phyloP scores from a whole-genome alignment of 2,329 filamentous ascomycete genomes.

The Sclerotinia spermophila region DNA sequence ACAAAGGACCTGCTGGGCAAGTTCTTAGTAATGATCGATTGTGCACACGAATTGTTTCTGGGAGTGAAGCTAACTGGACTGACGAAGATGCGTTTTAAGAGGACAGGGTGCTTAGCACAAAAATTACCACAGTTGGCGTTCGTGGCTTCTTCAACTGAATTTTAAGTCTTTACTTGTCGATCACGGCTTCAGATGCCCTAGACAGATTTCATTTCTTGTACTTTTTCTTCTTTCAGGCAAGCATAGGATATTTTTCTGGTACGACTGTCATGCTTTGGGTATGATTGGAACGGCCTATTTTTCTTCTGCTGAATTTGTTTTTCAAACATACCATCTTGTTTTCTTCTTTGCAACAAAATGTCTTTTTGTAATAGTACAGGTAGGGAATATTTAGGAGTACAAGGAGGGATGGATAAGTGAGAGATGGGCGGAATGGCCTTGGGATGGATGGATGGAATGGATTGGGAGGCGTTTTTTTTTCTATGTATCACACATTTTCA shows the following conservation, averaged over 20 bases:
- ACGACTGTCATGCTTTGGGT: slow-evolving; percentile 7
- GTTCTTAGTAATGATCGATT: slow-evolving; percentile 51
- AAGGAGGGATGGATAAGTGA: slow-evolving; percentile 5
- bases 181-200: background rate
- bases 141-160: background rate
- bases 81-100: slow-evolving; percentile 57
- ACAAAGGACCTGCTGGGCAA: slow-evolving; percentile 45
- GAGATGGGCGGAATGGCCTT: background rate
- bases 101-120: background rate
- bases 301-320: background rate
- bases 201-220: slow-evolving; percentile 15
- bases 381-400: slow-evolving; percentile 9
- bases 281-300: slow-evolving; percentile 13
- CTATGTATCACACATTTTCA: slow-evolving; percentile 9
- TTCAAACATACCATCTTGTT: background rate
- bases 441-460: background rate
- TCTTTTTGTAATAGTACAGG: background rate
- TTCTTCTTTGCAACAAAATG: slow-evolving; percentile 3
- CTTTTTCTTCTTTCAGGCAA: slow-evolving; percentile 4
- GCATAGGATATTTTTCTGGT: slow-evolving; percentile 16
- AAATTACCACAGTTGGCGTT: background rate
- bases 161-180: background rate
- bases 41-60: slow-evolving; percentile 59
- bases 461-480: too few relatives aligned
- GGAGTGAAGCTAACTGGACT: slow-evolving; percentile 59